Conservation (phyloP, 805 yeast genomes). For the Candida ipomoeae region DNA sequence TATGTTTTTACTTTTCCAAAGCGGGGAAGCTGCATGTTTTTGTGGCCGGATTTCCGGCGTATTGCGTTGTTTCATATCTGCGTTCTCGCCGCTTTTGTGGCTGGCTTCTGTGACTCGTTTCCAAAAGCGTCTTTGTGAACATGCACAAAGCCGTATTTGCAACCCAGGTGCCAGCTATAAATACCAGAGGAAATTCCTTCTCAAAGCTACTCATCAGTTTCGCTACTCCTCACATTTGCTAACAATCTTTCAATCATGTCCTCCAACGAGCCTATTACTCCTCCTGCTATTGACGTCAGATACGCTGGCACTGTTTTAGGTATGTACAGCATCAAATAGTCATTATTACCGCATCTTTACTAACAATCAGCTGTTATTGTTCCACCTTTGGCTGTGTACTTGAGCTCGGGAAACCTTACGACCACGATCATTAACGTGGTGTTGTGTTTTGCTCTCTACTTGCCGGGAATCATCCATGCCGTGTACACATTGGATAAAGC, state of each 20-base stretch:
- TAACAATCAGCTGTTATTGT: slow-evolving; percentile 2
- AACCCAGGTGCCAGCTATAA: background rate
- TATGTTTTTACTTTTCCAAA: background rate
- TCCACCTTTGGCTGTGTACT: slow-evolving; percentile 2
- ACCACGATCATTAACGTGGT: background rate
- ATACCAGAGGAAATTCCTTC: background rate
- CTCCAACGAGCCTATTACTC: background rate
- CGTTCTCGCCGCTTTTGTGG: background rate
- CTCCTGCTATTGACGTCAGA: background rate
- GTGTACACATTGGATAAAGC: background rate
- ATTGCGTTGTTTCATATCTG: background rate
- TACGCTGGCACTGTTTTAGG: slow-evolving; percentile 3
- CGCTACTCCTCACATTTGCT: background rate
- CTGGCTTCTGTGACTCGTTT: background rate
- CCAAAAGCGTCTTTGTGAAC: background rate
- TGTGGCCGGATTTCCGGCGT: background rate
- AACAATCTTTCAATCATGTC: background rate
- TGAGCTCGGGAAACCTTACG: background rate
- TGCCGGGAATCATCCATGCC: slow-evolving; percentile 3
- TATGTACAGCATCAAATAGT: background rate
- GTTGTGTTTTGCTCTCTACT: slow-evolving; percentile 1
- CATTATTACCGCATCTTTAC: background rate
- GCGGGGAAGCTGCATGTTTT: background rate
- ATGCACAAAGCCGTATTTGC: background rate
- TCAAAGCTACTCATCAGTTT: background rate